phyloP scores from a whole-genome alignment of 306 rosid species.

The Quercus aquifolioides region DNA sequence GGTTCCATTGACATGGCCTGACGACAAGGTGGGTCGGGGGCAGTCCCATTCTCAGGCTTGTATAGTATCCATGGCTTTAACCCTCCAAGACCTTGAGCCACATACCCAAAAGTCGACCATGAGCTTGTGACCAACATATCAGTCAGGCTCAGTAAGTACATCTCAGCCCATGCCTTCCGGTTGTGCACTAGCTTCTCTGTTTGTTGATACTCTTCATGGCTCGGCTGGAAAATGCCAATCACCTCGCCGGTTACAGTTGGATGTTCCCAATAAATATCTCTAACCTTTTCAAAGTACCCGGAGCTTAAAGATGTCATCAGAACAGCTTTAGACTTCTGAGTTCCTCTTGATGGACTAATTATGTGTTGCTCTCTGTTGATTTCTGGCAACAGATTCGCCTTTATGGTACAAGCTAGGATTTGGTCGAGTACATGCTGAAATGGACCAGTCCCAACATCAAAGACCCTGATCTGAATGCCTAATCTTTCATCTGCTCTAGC shows the following conservation, averaged over 20 bases:
- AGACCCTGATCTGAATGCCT: constrained; percentile 74
- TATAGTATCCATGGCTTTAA: constrained; percentile 70
- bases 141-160: constrained; percentile 63
- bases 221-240: constrained; percentile 60
- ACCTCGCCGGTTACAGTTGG: constrained; percentile 62
- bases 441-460: constrained; percentile 58
- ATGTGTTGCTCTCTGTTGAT: constrained; percentile 25
- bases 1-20: constrained; percentile 82
- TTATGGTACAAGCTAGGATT: constrained; percentile 53
- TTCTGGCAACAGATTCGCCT: constrained; percentile 56
- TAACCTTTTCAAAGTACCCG: constrained; percentile 56
- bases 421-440: constrained; percentile 70
- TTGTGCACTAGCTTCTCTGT: constrained; percentile 63
- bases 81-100: constrained; percentile 75
- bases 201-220: constrained; percentile 74
- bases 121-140: constrained; percentile 63
- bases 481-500: constrained; percentile 61
- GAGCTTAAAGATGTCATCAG: constrained; percentile 62
- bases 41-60: constrained; percentile 61
- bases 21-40: constrained; percentile 55
- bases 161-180: constrained; percentile 69
- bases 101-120: constrained; percentile 85
- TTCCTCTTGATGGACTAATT: constrained; percentile 20
- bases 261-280: constrained; percentile 68
- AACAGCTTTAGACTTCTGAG: constrained; percentile 48